These are phyloP conservation scores for Syzygium grande DNA, from an alignment of 345 rosid species.

Conservation along the genomic window DNA sequence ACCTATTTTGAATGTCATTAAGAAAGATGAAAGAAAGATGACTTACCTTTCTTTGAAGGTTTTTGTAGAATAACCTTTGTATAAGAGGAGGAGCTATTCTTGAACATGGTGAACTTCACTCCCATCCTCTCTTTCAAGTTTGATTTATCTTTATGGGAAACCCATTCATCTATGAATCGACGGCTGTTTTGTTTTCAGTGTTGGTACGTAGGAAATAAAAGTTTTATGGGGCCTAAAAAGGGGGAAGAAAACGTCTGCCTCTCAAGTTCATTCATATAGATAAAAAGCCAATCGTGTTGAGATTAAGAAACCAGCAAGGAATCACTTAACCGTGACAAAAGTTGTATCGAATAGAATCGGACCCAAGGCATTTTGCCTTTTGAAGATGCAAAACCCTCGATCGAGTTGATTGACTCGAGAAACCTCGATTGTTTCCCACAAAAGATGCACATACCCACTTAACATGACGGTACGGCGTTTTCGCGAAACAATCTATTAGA, in stretches of 20 bases:
- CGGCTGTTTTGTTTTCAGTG: background rate
- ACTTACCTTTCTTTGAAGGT: too few species aligned
- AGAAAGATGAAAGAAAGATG: background rate
- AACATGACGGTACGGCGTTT: background rate
- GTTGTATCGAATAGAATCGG: background rate
- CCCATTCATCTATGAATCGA: background rate
- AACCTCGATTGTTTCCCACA: background rate
- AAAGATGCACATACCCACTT: background rate
- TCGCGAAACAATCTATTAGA: background rate
- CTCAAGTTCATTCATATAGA: background rate
- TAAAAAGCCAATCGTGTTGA: background rate
- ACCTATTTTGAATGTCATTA: background rate
- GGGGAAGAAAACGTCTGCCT: background rate
- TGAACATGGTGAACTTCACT: background rate
- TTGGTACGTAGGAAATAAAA: background rate
- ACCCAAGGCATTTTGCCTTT: background rate
- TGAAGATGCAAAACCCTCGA: background rate
- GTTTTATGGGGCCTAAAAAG: background rate
- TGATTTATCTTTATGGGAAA: background rate
- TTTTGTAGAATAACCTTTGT: background rate
- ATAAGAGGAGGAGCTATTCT: background rate
- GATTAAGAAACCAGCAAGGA: background rate
- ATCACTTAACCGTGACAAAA: background rate
- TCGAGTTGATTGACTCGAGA: background rate
- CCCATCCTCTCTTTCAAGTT: too few species aligned